Percentiles rank a stretch among this genome's conserved stretches.
Evolutionary conservation across 2,329 filamentous ascomycete species (phyloP).

Genomic region (Fusarium kyushuense): DNA sequence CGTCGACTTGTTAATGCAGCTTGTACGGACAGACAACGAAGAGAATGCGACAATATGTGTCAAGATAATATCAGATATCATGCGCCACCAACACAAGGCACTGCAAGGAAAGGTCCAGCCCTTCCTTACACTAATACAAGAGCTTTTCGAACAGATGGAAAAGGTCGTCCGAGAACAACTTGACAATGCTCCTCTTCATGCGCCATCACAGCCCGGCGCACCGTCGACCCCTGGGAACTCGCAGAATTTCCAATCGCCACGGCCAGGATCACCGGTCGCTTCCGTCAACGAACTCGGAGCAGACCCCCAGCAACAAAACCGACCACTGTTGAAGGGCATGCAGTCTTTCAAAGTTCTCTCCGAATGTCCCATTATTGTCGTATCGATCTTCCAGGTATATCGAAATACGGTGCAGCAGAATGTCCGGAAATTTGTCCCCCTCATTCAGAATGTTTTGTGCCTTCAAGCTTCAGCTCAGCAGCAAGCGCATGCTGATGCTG

Average conservation of each 20-base stretch:
- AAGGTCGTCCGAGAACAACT: conserved; percentile 95
- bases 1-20: conserved; percentile 87
- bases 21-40: conserved; percentile 94
- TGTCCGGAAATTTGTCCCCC: conserved; percentile 90
- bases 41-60: conserved; percentile 99
- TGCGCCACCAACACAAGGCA: conserved; percentile 89
- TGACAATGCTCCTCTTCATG: conserved; percentile 75
- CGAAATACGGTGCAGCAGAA: conserved; percentile 82
- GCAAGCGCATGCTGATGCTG: conserved; percentile 88
- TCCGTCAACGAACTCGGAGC: conserved; percentile 83
- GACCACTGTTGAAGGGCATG: conserved; percentile 91
- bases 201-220: conserved; percentile 64
- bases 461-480: conserved; percentile 94
- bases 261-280: conserved; percentile 89
- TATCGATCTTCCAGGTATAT: conserved; percentile 97
- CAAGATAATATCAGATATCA: conserved; percentile 97
- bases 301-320: conserved; percentile 83
- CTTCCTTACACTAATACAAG: conserved; percentile 91
- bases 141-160: conserved; percentile 96
- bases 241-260: conserved; percentile 84
- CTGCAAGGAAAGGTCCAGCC: conserved; percentile 83
- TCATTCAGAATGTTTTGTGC: conserved; percentile 90
- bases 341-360: conserved; percentile 98
- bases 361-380: conserved; percentile 98
- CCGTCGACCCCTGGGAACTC: conserved; percentile 76